Evolutionary conservation across 1,139 yeast genomes (phyloP).

Genomic region (Yamadazyma jaroonii): DNA sequence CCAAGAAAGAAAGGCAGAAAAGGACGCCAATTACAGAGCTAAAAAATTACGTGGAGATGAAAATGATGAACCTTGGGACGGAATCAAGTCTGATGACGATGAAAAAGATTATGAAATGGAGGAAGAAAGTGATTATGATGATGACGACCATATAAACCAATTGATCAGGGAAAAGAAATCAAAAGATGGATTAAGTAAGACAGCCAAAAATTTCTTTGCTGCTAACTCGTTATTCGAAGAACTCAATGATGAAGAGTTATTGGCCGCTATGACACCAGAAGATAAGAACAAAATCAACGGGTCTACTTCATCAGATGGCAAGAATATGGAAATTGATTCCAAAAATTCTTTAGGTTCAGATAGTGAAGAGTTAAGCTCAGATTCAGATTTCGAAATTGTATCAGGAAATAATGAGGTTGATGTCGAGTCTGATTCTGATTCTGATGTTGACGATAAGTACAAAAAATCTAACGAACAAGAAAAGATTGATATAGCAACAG

Average conservation of each 20-base stretch:
- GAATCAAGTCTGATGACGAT: conserved; percentile 54
- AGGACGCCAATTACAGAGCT: conserved; percentile 78
- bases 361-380: conserved; percentile 21
- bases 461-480: conserved; percentile 47
- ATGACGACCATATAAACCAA: conserved; percentile 68
- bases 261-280: conserved; percentile 24
- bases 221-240: conserved; percentile 72
- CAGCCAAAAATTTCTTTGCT: conserved; percentile 75
- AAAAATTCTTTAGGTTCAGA: conserved; percentile 11
- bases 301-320: background rate
- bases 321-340: conserved; percentile 7
- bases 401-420: conserved; percentile 37
- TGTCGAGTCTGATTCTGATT: conserved; percentile 42
- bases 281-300: conserved; percentile 3
- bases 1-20: conserved; percentile 72
- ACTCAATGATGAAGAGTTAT: conserved; percentile 47
- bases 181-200: conserved; percentile 57
- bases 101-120: conserved; percentile 47
- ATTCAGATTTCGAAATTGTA: conserved; percentile 50
- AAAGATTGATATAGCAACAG: conserved; percentile 82
- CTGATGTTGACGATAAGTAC: conserved; percentile 34
- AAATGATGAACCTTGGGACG: conserved; percentile 85
- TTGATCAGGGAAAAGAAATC: conserved; percentile 57
- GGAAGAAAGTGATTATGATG: conserved; percentile 52
- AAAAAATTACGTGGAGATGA: conserved; percentile 78